Evolutionary conservation across 139 green algal genomes (phyloP).

Genomic region (Pleodorina starrii): DNA sequence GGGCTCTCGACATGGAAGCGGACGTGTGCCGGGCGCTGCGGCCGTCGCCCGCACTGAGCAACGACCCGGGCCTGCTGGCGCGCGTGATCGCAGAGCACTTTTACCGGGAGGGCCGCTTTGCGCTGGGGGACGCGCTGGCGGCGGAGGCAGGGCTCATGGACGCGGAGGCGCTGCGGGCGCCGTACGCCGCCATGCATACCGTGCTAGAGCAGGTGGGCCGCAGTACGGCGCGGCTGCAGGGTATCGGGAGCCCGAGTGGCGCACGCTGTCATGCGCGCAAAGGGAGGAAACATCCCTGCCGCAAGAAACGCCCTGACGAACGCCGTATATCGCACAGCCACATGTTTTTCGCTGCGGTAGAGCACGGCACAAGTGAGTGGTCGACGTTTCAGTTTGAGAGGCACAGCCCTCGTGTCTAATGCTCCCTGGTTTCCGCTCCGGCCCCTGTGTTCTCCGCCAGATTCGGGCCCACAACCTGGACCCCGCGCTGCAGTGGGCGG

Average conservation of each 20-base stretch:
- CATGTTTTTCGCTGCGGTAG: too few species aligned
- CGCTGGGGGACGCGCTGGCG: conserved; percentile 85
- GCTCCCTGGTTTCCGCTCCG: not conserved
- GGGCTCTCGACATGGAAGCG: conserved; percentile 69
- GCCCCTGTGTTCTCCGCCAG: conserved; percentile 27
- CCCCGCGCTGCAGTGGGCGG: conserved; percentile 89
- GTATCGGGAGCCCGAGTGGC: too few species aligned
- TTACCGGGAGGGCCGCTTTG: conserved; percentile 89
- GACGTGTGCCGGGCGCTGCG: conserved; percentile 83
- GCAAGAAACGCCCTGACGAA: too few species aligned
- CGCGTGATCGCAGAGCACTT: conserved; percentile 93
- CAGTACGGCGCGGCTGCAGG: too few species aligned
- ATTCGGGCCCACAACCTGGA: conserved; percentile 75
- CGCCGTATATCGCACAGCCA: too few species aligned
- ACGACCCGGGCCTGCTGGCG: conserved; percentile 22
- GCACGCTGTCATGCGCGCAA: too few species aligned
- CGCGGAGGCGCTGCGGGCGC: conserved; percentile 66
- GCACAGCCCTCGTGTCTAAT: not conserved
- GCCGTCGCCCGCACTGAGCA: conserved; percentile 1
- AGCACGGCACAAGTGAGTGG: too few species aligned
- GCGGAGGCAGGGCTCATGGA: conserved; percentile 80
- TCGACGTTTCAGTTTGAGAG: too few species aligned
- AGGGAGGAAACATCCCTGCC: too few species aligned
- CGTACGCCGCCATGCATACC: conserved; percentile 84
- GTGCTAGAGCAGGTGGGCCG: conserved; percentile 87